phyloP scores from a whole-genome alignment of 192 early-diverging fungal species.

The Phlyctochytrium arcticum region DNA sequence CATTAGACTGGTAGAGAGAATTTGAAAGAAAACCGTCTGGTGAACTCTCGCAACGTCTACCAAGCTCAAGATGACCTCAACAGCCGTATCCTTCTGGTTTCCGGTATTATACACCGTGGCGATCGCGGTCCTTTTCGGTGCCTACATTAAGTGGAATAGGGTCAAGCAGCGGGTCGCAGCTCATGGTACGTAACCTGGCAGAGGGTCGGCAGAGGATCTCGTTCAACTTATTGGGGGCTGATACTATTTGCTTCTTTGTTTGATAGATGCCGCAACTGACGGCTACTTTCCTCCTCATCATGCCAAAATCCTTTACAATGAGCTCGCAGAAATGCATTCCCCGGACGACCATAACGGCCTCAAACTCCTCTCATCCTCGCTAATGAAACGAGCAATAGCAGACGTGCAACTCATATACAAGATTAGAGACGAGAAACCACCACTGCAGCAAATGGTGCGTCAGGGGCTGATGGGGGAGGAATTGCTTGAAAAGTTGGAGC shows the following conservation, averaged over 20 bases:
- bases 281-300: conserved; percentile 32
- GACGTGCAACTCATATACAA: conserved; percentile 69
- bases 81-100: conserved; percentile 10
- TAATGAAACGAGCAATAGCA: conserved; percentile 77
- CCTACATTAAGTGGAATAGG: conserved; percentile 6
- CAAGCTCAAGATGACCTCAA: conserved; percentile 8
- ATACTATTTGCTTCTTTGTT: too few species aligned
- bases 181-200: neutral
- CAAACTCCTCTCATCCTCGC: conserved; percentile 60
- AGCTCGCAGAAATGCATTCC: conserved; percentile 45
- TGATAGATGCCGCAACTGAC: neutral
- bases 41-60: too few species aligned
- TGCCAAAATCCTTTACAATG: conserved; percentile 37
- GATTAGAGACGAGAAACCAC: conserved; percentile 75
- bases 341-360: conserved; percentile 32
- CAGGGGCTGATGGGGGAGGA: conserved; percentile 80
- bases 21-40: too few species aligned
- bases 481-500: conserved; percentile 66
- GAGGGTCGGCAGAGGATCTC: too few species aligned
- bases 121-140: conserved; percentile 3
- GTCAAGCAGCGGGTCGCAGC: neutral
- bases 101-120: conserved; percentile 8
- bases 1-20: too few species aligned
- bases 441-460: conserved; percentile 69
- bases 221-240: too few species aligned